Evolutionary conservation across 2,329 filamentous ascomycete genomes (phyloP).

Genomic region (Fonsecaea erecta): DNA sequence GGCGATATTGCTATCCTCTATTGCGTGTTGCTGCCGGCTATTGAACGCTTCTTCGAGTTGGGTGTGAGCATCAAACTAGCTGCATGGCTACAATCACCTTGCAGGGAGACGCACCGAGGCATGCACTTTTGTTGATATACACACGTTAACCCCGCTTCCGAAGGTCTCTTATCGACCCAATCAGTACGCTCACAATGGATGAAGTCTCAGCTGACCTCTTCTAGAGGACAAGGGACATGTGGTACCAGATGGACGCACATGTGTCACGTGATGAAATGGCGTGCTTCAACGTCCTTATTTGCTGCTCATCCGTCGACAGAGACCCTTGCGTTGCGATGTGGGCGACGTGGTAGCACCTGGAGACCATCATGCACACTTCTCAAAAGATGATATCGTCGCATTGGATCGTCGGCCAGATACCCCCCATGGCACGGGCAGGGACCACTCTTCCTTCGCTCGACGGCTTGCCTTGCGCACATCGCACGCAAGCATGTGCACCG

Average conservation of each 20-base stretch:
- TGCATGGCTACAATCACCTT: not conserved
- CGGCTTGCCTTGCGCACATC: conserved; percentile 5
- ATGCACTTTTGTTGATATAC: not conserved
- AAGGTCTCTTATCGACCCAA: conserved; percentile 15
- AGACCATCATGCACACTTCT: not conserved
- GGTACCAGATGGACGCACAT: not conserved
- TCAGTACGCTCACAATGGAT: not conserved
- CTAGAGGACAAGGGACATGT: not conserved
- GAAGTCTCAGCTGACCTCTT: not conserved
- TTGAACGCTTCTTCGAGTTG: not conserved
- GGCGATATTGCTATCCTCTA: conserved; percentile 13
- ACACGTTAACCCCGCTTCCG: conserved; percentile 4
- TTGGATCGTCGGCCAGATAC: not conserved
- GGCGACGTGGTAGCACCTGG: not conserved
- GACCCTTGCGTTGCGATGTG: not conserved
- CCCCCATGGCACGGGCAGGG: not conserved
- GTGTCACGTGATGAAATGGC: conserved; percentile 31
- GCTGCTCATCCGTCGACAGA: conserved; percentile 23
- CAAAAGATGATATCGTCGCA: not conserved
- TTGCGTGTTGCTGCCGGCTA: conserved; percentile 17
- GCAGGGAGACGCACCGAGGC: not conserved
- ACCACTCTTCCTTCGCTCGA: not conserved
- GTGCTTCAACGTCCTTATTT: conserved; percentile 29
- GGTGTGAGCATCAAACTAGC: not conserved
- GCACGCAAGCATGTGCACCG: conserved; percentile 6